A percentile compares a stretch with the other conserved stretches of the same genome.
Conservation (phyloP, 1,139 yeast genomes). For the Spathaspora sp. region DNA sequence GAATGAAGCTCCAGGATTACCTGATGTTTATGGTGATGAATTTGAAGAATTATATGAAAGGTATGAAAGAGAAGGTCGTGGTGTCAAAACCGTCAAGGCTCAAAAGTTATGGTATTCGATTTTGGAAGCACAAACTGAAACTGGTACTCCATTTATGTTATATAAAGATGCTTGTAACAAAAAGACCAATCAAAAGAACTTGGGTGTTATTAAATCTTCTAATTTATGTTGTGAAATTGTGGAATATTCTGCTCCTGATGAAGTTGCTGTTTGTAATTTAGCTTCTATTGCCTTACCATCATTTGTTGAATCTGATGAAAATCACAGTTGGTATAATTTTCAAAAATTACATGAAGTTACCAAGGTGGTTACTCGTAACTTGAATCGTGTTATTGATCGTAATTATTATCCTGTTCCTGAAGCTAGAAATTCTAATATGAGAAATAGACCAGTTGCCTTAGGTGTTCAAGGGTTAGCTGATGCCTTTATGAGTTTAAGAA, state of each 20-base stretch:
- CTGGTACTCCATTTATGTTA: conserved; percentile 90
- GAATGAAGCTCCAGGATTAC: conserved; percentile 80
- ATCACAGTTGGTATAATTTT: conserved; percentile 48
- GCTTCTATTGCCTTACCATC: conserved; percentile 86
- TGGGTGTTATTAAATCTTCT: conserved; percentile 85
- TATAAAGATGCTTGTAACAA: conserved; percentile 86
- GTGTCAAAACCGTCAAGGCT: conserved; percentile 72
- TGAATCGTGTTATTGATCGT: conserved; percentile 57
- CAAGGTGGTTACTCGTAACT: conserved; percentile 54
- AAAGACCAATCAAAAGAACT: conserved; percentile 82
- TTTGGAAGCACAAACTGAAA: conserved; percentile 86
- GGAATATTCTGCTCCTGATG: conserved; percentile 84
- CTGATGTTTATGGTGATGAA: conserved; percentile 80
- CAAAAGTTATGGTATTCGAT: conserved; percentile 88
- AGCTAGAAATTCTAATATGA: conserved; percentile 52
- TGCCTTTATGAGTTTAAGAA: conserved; percentile 53
- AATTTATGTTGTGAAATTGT: conserved; percentile 90
- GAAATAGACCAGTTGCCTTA: conserved; percentile 60
- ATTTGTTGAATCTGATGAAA: conserved; percentile 48
- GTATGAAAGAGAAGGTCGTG: conserved; percentile 73
- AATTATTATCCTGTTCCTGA: conserved; percentile 56
- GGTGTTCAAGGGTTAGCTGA: conserved; percentile 69
- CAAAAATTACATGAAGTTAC: conserved; percentile 54
- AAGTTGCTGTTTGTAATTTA: conserved; percentile 88
- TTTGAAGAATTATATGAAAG: conserved; percentile 67